phyloP scores from a whole-genome alignment of 306 rosid species.

The Oxytropis ochrocephala region DNA sequence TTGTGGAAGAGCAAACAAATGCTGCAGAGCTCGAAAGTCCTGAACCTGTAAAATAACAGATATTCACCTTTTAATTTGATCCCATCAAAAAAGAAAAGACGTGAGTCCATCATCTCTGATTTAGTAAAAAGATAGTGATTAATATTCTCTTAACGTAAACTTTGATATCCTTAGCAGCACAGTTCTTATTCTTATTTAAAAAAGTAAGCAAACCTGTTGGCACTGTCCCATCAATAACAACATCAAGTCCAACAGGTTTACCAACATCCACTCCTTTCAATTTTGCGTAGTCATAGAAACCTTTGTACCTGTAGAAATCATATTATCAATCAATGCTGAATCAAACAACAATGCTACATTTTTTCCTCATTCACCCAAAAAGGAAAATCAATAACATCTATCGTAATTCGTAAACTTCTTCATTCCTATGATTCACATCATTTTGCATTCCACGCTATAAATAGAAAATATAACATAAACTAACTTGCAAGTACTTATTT shows the following conservation, averaged over 20 bases:
- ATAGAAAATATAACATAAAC: background rate
- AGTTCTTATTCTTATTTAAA: background rate
- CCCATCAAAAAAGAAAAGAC: background rate
- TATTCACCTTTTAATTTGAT: background rate
- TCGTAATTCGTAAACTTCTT: background rate
- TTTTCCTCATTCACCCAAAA: background rate
- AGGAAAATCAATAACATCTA: background rate
- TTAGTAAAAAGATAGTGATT: background rate
- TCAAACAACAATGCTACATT: background rate
- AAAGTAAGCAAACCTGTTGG: constrained; percentile 61
- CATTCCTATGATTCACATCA: background rate
- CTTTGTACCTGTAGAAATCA: constrained; percentile 70
- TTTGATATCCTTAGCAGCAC: background rate
- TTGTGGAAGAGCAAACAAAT: constrained; percentile 91
- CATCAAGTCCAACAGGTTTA: constrained; percentile 74
- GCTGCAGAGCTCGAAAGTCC: constrained; percentile 98
- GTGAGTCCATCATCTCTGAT: background rate
- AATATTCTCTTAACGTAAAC: background rate
- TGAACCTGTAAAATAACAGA: constrained; percentile 50
- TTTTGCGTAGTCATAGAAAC: constrained; percentile 63
- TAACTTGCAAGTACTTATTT: background rate
- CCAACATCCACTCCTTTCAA: constrained; percentile 59
- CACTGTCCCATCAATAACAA: constrained; percentile 85
- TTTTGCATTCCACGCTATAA: background rate
- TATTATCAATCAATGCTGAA: constrained; percentile 3